Evolutionary conservation across 257 asterid species (phyloP), one percentile per base, ranked within the genome.

Genomic region (Solanum phureja): DNA sequence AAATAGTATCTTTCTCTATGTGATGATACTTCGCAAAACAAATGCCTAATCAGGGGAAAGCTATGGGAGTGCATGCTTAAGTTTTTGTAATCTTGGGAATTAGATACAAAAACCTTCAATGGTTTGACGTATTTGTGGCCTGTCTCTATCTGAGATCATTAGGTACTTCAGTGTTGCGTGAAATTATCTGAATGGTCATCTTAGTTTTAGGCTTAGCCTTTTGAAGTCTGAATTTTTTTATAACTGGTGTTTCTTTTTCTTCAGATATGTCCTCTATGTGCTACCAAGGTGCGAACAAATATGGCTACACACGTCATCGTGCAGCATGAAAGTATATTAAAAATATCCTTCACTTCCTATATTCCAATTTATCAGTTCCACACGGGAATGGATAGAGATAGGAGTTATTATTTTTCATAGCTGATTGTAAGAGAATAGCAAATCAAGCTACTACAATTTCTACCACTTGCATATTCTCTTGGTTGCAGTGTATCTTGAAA

Each of bases 201-300:
- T 6, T 49, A 18, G 31, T 49, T 82, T 82, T 66, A 49, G 68
- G 8, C 42, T 82, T 29, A 10, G 68, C 64, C 85, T 81, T 73
- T 64, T 31, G 64, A 60, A 19, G 85, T 29, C 60, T 29, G 69
- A 60, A 9, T 40, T 23, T 89, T 74, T 33, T 89, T 83, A 74
- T 86, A 81, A 86, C 62, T 83, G 16, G 24, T 87, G 88, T 88
- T 90, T 88, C 21, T 88, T 89, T 90, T 89, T 72, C 71, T 73
- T 74, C 98, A 96, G 99, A 93, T 96, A 83, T 96, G 99, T 93
- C 99, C 99, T 23, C 91, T 96, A 91, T 96, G 99, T 92, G 87
- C 91, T 77, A 66, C 89, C 58, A 93, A 90, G 93, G 95, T 94
- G 92, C 94, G 94, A 35, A 90, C 89, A 60, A 94, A 92, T 92